These are phyloP conservation scores for Geosmithia putterillii DNA, from an alignment of 2,329 filamentous ascomycete genomes.

Conservation along the genomic window DNA sequence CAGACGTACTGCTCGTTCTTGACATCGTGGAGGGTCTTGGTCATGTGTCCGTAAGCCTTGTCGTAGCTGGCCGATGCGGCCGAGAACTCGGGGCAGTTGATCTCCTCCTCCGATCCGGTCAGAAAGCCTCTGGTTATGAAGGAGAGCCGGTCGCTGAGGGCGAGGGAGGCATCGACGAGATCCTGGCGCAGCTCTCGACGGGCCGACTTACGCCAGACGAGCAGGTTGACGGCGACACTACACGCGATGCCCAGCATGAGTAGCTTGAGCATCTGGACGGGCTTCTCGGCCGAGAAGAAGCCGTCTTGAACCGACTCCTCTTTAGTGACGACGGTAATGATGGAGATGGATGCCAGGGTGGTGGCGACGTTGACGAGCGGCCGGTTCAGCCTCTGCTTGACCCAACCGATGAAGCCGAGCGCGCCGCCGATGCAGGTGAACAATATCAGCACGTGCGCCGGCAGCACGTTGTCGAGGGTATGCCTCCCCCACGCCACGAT, in stretches of 20 bases:
- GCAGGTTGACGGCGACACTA: constrained; percentile 61
- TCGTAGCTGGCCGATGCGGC: constrained; percentile 52
- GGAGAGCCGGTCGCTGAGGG: constrained; percentile 69
- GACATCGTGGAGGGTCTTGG: constrained; percentile 69
- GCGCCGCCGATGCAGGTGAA: constrained; percentile 77
- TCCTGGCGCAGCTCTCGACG: constrained; percentile 60
- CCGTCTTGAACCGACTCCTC: constrained; percentile 78
- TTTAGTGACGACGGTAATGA: constrained; percentile 83
- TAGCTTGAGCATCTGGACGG: constrained; percentile 74
- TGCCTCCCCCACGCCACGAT: constrained; percentile 68
- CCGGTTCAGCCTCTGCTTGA: constrained; percentile 67
- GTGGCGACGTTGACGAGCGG: constrained; percentile 75
- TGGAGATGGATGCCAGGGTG: constrained; percentile 75
- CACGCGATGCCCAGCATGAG: constrained; percentile 64
- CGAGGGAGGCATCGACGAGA: constrained; percentile 58
- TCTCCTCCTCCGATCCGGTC: constrained; percentile 67
- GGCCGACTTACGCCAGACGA: constrained; percentile 70
- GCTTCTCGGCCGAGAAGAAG: constrained; percentile 70
- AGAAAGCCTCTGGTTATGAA: constrained; percentile 76
- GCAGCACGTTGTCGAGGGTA: constrained; percentile 48
- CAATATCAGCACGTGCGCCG: constrained; percentile 71
- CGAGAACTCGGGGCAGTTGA: constrained; percentile 54
- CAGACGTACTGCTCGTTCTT: constrained; percentile 80
- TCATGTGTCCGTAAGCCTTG: constrained; percentile 55
- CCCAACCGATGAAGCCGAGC: constrained; percentile 78